These are phyloP conservation scores for Candida berthetii DNA, from an alignment of 805 yeast species.

Conservation along the genomic window DNA sequence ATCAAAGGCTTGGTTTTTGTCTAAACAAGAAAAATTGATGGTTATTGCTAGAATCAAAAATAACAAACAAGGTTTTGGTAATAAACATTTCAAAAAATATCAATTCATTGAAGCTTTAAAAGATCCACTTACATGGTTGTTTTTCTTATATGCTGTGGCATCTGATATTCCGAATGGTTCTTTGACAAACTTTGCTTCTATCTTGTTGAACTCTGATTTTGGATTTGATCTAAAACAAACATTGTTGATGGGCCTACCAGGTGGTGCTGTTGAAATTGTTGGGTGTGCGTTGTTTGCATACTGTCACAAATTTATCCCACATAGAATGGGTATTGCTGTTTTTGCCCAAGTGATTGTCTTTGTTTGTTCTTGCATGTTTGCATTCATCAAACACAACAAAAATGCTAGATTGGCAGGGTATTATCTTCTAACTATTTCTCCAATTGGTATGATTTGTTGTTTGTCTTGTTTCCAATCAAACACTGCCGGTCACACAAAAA, in stretches of 20 bases:
- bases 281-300: constrained; percentile 16
- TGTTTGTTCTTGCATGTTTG: constrained; percentile 22
- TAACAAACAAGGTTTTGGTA: constrained; percentile 40
- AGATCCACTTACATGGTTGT: constrained; percentile 36
- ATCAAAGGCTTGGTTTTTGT: constrained; percentile 28
- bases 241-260: constrained; percentile 23
- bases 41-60: constrained; percentile 37
- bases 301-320: constrained; percentile 3
- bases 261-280: constrained; percentile 22
- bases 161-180: constrained; percentile 38
- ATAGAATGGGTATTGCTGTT: constrained; percentile 22
- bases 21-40: constrained; percentile 31
- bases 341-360: constrained; percentile 20
- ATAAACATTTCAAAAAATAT: constrained; percentile 27
- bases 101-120: constrained; percentile 32
- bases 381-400: constrained; percentile 15
- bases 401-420: no score
- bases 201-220: constrained; percentile 31
- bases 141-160: constrained; percentile 25
- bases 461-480: constrained; percentile 32
- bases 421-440: constrained; percentile 11
- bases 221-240: constrained; percentile 30
- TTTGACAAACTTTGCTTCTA: constrained; percentile 34
- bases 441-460: constrained; percentile 25
- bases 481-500: constrained; percentile 68